Conservation (phyloP, 345 rosid species). For the Brassica incana region DNA sequence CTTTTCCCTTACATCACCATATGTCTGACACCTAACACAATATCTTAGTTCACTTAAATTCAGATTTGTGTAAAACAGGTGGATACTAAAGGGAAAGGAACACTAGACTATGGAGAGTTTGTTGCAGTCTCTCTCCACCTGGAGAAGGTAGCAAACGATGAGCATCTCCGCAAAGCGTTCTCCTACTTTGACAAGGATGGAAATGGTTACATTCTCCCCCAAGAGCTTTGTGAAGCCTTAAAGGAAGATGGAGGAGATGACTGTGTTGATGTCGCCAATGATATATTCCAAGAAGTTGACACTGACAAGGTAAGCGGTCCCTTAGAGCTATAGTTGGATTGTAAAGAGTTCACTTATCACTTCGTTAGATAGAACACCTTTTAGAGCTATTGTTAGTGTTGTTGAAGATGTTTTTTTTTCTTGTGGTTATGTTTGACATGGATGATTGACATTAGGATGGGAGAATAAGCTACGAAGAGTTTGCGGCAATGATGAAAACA, state of each 20-base stretch:
- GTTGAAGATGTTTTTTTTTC: neutral
- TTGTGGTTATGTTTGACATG: constrained; percentile 31
- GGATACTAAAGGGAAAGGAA: constrained; percentile 89
- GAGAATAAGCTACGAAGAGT: constrained; percentile 91
- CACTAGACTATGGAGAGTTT: constrained; percentile 87
- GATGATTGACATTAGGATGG: constrained; percentile 67
- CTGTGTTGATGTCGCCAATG: constrained; percentile 86
- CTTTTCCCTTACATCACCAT: constrained; percentile 24
- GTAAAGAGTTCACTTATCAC: neutral
- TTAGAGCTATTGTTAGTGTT: neutral
- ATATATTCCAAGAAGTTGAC: constrained; percentile 99
- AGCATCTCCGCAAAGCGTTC: constrained; percentile 95
- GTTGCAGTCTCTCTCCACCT: constrained; percentile 89
- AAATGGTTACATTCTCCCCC: constrained; percentile 80
- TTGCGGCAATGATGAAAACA: constrained; percentile 97
- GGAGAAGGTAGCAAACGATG: constrained; percentile 91
- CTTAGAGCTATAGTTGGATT: neutral
- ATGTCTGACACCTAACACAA: neutral
- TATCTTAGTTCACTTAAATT: neutral
- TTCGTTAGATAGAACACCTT: neutral
- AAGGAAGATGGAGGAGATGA: constrained; percentile 98
- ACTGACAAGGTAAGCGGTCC: constrained; percentile 74
- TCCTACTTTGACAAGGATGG: constrained; percentile 97
- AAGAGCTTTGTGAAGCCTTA: constrained; percentile 86
- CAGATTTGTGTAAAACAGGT: constrained; percentile 47